A percentile compares a stretch with the other conserved stretches of the same genome.
These are phyloP conservation scores for Elsinoe batatas DNA, from an alignment of 2,329 filamentous ascomycete species.

Conservation along the genomic window DNA sequence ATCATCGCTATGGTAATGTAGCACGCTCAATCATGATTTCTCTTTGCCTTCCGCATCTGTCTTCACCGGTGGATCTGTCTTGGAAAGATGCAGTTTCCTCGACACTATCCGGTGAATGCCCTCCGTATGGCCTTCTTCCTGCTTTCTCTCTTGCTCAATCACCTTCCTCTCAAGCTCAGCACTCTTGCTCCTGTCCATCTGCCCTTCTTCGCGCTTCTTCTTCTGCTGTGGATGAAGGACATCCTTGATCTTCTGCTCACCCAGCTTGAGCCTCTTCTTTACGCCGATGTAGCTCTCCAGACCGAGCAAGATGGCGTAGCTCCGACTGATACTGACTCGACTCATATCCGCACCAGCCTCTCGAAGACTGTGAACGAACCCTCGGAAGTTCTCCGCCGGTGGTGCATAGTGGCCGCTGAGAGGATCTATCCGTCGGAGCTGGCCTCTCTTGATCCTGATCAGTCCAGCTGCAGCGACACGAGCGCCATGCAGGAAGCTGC, in stretches of 20 bases:
- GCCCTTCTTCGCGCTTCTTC: slow-evolving; percentile 35
- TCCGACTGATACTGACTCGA: slow-evolving; percentile 66
- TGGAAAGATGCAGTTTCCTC: slow-evolving; percentile 3
- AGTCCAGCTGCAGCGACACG: slow-evolving; percentile 74
- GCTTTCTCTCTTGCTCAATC: slow-evolving; percentile 34
- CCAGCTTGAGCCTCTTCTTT: slow-evolving; percentile 52
- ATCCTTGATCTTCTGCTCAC: slow-evolving; percentile 47
- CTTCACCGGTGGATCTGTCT: background rate
- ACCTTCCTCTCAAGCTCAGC: slow-evolving; percentile 53
- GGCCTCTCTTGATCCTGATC: slow-evolving; percentile 75
- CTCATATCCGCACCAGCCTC: slow-evolving; percentile 69
- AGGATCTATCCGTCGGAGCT: slow-evolving; percentile 61
- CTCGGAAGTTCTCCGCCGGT: slow-evolving; percentile 70
- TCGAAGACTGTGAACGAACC: slow-evolving; percentile 65
- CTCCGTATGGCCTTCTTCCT: slow-evolving; percentile 31
- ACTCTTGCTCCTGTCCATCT: slow-evolving; percentile 48
- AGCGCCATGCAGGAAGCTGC: slow-evolving; percentile 74
- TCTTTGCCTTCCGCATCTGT: background rate
- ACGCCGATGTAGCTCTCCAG: slow-evolving; percentile 70
- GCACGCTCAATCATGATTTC: background rate
- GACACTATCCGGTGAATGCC: background rate
- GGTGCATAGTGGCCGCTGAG: slow-evolving; percentile 72
- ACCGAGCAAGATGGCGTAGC: slow-evolving; percentile 72
- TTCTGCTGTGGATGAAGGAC: slow-evolving; percentile 52
- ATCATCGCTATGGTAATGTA: background rate